Percentiles rank a stretch among this genome's conserved stretches.
These are phyloP conservation scores for Stentor roeselii DNA, from an alignment of 73 alveolate species.

Conservation along the genomic window DNA sequence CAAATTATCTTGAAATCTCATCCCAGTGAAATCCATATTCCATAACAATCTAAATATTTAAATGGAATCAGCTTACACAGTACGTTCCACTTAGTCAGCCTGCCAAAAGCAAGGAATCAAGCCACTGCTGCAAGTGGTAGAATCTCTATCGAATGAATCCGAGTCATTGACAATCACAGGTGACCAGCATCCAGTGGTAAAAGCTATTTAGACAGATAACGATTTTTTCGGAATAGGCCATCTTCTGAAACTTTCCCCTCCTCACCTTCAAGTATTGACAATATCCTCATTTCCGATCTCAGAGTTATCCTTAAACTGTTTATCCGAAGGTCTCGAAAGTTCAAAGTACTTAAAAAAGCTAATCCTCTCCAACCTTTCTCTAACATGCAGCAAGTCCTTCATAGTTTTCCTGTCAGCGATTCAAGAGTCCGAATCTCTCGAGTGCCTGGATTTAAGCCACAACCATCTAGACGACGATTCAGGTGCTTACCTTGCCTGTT, in stretches of 20 bases:
- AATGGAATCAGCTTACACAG: neutral
- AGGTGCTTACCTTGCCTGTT: neutral
- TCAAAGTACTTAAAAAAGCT: neutral
- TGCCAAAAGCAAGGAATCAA: neutral
- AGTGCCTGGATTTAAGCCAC: neutral
- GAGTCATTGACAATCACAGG: neutral
- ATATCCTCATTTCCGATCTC: neutral
- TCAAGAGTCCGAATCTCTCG: neutral
- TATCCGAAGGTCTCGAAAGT: neutral
- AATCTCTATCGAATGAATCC: neutral
- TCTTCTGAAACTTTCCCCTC: neutral
- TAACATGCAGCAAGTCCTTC: neutral
- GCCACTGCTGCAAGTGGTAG: neutral
- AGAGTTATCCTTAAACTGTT: neutral
- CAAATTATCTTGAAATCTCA: too few species aligned
- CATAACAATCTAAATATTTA: too few species aligned
- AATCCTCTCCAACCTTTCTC: neutral
- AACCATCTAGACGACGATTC: neutral
- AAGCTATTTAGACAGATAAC: neutral
- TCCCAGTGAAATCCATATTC: too few species aligned
- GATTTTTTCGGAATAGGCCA: neutral
- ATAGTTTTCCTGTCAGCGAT: neutral
- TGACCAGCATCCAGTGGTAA: neutral
- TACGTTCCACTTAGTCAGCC: neutral
- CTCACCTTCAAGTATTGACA: neutral